Conservation (phyloP, 1,139 yeast species). For the Taphrina pruni region DNA sequence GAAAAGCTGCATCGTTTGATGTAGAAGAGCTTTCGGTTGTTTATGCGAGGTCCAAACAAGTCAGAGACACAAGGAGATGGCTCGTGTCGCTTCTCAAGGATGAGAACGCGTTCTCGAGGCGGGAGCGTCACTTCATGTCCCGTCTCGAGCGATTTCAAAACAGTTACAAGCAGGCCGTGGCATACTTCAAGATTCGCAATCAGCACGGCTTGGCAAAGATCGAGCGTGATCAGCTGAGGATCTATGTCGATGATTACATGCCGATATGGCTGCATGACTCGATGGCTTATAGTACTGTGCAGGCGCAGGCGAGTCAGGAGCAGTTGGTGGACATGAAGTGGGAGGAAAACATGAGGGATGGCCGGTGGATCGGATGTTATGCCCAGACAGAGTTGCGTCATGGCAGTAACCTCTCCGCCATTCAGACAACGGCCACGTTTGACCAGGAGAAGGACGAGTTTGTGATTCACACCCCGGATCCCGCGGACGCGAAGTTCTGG, state of each 20-base stretch:
- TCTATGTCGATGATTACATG: conserved; percentile 35
- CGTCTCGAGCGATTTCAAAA: conserved; percentile 30
- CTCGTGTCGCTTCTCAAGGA: conserved; percentile 34
- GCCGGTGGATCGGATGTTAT: conserved; percentile 59
- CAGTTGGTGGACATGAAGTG: conserved; percentile 37
- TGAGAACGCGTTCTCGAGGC: conserved; percentile 23
- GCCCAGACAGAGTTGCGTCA: conserved; percentile 95
- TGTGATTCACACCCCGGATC: conserved; percentile 80
- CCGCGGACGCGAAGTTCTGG: conserved; percentile 98
- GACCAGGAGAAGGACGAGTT: conserved; percentile 71
- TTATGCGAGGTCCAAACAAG: conserved; percentile 31
- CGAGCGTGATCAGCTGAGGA: conserved; percentile 33
- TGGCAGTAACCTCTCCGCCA: conserved; percentile 90
- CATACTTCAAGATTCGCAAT: conserved; percentile 29
- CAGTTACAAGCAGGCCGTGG: conserved; percentile 37
- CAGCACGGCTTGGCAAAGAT: conserved; percentile 32
- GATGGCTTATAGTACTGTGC: conserved; percentile 40
- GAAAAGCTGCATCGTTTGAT: conserved; percentile 15
- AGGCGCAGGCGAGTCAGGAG: conserved; percentile 41
- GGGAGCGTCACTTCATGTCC: conserved; percentile 36
- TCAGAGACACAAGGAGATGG: conserved; percentile 35
- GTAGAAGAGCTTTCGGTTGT: conserved; percentile 30
- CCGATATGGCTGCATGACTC: conserved; percentile 42
- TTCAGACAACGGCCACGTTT: conserved; percentile 86
- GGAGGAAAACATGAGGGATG: conserved; percentile 40